A percentile compares a stretch with the other conserved stretches of the same genome.
Conservation (phyloP, 345 rosid species). For the Kandelia obovata region DNA sequence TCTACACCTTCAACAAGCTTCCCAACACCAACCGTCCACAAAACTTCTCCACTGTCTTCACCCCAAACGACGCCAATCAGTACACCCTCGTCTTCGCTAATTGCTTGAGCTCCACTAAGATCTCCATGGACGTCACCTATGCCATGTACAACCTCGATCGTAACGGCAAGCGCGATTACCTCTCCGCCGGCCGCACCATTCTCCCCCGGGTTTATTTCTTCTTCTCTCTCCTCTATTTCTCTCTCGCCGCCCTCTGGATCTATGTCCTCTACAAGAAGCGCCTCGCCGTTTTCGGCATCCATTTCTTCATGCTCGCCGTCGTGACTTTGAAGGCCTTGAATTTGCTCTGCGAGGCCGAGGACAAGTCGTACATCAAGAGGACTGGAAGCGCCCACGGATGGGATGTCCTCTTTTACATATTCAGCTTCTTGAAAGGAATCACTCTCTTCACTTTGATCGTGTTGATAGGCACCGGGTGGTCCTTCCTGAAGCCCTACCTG, state of each 20-base stretch:
- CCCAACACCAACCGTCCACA: slow-evolving; percentile 19
- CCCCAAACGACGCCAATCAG: slow-evolving; percentile 62
- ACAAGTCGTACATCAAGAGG: slow-evolving; percentile 76
- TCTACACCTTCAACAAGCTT: slow-evolving; percentile 60
- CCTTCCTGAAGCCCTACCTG: slow-evolving; percentile 88
- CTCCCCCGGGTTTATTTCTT: slow-evolving; percentile 82
- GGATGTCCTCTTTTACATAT: slow-evolving; percentile 91
- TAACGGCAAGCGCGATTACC: slow-evolving; percentile 61
- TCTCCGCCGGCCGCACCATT: slow-evolving; percentile 76
- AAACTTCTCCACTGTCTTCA: slow-evolving; percentile 16
- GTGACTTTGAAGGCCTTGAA: slow-evolving; percentile 67
- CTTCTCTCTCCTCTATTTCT: slow-evolving; percentile 57
- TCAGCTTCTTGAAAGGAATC: slow-evolving; percentile 90
- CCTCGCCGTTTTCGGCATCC: slow-evolving; percentile 69
- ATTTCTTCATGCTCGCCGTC: slow-evolving; percentile 90
- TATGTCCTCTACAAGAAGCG: slow-evolving; percentile 66
- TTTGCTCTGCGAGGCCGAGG: slow-evolving; percentile 84
- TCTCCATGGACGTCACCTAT: slow-evolving; percentile 75
- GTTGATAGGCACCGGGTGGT: slow-evolving; percentile 95
- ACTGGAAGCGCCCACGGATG: slow-evolving; percentile 95
- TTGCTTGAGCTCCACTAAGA: slow-evolving; percentile 57
- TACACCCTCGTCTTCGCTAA: slow-evolving; percentile 81
- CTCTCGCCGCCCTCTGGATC: slow-evolving; percentile 71
- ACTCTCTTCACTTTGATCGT: slow-evolving; percentile 83
- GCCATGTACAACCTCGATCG: slow-evolving; percentile 90